Conservation (phyloP, 2,329 filamentous ascomycete genomes). For the Exophiala mesophila region DNA sequence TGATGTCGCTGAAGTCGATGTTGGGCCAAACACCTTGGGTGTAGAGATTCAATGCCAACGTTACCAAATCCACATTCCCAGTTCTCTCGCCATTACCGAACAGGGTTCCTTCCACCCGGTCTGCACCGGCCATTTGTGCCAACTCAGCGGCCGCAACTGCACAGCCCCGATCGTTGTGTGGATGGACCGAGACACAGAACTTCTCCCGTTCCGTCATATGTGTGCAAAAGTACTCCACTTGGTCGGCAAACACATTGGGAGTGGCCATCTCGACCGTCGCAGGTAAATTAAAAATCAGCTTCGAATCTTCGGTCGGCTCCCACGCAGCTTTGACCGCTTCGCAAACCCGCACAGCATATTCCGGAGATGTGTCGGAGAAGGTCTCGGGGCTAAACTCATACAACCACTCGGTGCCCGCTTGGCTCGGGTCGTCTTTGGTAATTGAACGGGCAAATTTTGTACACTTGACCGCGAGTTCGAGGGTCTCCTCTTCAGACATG, state of each 20-base stretch:
- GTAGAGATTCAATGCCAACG: constrained; percentile 86
- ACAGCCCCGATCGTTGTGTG: constrained; percentile 90
- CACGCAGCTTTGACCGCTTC: constrained; percentile 92
- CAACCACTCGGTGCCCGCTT: constrained; percentile 53
- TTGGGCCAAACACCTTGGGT: constrained; percentile 82
- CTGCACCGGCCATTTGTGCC: constrained; percentile 92
- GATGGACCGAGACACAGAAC: constrained; percentile 82
- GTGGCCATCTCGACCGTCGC: constrained; percentile 94
- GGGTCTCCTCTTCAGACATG: constrained; percentile 74
- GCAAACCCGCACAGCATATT: constrained; percentile 78
- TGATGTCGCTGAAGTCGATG: constrained; percentile 88
- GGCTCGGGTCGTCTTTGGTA: constrained; percentile 69
- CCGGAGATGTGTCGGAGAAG: constrained; percentile 84
- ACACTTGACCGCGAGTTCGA: constrained; percentile 79
- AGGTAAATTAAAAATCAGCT: constrained; percentile 94
- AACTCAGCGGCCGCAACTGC: constrained; percentile 85
- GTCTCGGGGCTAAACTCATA: constrained; percentile 51
- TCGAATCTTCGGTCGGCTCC: constrained; percentile 68
- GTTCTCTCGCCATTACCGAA: constrained; percentile 95
- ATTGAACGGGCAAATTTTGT: constrained; percentile 81
- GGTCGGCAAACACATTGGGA: constrained; percentile 91
- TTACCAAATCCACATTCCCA: constrained; percentile 92
- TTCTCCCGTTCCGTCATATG: constrained; percentile 81
- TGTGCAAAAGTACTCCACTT: constrained; percentile 91
- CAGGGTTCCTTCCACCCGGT: constrained; percentile 87